A percentile compares a stretch with the other conserved stretches of the same genome.
Evolutionary conservation across 179 eudicot species (phyloP).

Genomic region (Vitellaria paradoxa): DNA sequence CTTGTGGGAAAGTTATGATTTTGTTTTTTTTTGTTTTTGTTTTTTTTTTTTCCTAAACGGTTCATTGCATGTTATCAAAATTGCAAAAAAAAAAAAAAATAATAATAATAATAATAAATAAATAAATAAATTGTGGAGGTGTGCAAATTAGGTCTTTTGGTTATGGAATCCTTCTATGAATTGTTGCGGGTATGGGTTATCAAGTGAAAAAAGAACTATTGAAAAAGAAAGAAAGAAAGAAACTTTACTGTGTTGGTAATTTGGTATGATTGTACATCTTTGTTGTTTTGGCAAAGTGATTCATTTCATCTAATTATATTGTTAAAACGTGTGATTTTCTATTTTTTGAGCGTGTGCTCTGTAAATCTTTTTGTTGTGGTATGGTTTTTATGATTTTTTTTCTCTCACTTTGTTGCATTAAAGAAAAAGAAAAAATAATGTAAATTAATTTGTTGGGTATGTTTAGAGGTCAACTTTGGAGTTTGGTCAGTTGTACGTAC

Average conservation of each 20-base stretch:
- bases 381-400: background rate
- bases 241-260: no score
- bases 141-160: no score
- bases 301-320: background rate
- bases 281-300: background rate
- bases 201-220: no score
- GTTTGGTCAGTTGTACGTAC: background rate
- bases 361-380: background rate
- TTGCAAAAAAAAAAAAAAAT: no score
- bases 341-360: background rate
- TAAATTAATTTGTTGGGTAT: background rate
- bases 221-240: no score
- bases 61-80: no score
- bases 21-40: no score
- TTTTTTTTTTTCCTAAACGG: background rate
- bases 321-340: background rate
- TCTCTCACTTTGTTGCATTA: background rate
- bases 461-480: background rate
- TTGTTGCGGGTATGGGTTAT: no score
- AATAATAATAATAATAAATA: no score
- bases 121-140: no score
- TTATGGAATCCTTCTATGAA: no score
- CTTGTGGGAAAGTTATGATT: conserved; percentile 5
- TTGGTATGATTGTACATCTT: background rate
- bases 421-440: no score